Conservation (phyloP, 805 yeast genomes). For the Wickerhamomyces queroliae region DNA sequence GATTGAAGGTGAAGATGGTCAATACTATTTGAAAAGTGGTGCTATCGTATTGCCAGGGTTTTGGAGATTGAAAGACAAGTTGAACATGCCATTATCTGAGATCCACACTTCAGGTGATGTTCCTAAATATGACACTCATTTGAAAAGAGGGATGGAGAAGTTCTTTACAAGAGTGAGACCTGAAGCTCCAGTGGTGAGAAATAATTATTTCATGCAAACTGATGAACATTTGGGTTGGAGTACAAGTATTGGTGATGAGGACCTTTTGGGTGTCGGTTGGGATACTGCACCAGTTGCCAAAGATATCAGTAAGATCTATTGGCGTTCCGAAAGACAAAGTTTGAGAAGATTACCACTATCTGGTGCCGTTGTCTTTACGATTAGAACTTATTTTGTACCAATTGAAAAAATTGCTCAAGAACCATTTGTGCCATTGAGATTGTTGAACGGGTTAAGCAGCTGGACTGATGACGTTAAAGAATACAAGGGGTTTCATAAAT, state of each 20-base stretch:
- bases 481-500: constrained; percentile 53
- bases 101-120: constrained; percentile 67
- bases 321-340: constrained; percentile 61
- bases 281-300: constrained; percentile 49
- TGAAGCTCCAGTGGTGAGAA: constrained; percentile 62
- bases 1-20: constrained; percentile 55
- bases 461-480: constrained; percentile 58
- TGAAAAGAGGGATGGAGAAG: constrained; percentile 59
- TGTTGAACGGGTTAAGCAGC: constrained; percentile 50
- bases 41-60: constrained; percentile 62
- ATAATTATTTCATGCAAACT: constrained; percentile 61
- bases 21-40: constrained; percentile 53
- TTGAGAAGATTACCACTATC: constrained; percentile 53
- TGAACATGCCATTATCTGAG: constrained; percentile 44
- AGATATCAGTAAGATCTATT: constrained; percentile 40
- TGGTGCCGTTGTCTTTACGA: constrained; percentile 55
- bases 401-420: constrained; percentile 47
- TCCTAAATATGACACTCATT: constrained; percentile 54
- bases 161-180: constrained; percentile 51
- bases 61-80: constrained; percentile 62
- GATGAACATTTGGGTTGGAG: constrained; percentile 65
- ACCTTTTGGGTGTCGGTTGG: constrained; percentile 52
- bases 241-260: constrained; percentile 53
- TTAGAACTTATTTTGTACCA: constrained; percentile 59
- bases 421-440: constrained; percentile 55